Evolutionary conservation across 2,329 filamentous ascomycete species (phyloP).

Genomic region (Cladorrhinum sp.): DNA sequence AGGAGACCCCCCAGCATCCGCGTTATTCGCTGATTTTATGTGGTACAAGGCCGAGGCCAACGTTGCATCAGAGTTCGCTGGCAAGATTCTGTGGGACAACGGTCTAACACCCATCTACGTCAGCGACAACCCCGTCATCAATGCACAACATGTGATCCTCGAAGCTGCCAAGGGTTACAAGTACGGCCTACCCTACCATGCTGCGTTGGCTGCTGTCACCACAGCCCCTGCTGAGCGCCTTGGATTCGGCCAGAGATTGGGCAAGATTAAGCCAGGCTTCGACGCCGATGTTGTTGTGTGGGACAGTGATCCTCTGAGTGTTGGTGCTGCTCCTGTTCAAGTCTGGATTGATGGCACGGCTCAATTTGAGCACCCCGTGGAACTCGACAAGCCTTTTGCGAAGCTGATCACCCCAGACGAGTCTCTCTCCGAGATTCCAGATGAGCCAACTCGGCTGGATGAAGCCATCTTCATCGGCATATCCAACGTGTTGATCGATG

Average conservation of each 20-base stretch:
- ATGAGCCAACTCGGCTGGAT: constrained; percentile 38
- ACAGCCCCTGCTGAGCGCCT: constrained; percentile 57
- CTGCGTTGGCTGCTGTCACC: constrained; percentile 56
- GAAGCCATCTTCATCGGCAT: constrained; percentile 58
- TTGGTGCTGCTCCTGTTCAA: constrained; percentile 58
- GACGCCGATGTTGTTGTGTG: constrained; percentile 62
- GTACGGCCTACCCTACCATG: constrained; percentile 60
- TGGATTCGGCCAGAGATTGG: constrained; percentile 55
- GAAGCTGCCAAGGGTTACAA: constrained; percentile 60
- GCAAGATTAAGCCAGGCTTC: constrained; percentile 60
- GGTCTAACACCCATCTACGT: constrained; percentile 66
- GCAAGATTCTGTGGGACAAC: constrained; percentile 62
- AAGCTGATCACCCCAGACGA: constrained; percentile 40
- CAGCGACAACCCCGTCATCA: constrained; percentile 68
- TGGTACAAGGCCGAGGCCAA: constrained; percentile 69
- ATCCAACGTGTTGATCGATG: constrained; percentile 47
- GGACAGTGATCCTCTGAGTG: constrained; percentile 60
- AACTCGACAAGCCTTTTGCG: constrained; percentile 49
- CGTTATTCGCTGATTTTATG: constrained; percentile 70
- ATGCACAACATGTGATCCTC: constrained; percentile 67
- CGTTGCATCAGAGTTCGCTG: constrained; percentile 62
- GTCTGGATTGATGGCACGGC: constrained; percentile 62
- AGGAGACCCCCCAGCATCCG: constrained; percentile 52
- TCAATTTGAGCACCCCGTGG: constrained; percentile 54
- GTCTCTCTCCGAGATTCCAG: constrained; percentile 40